Evolutionary conservation across 805 yeast species (phyloP), one percentile per base, ranked within the genome.

Genomic region (Teunomyces funiuensis): DNA sequence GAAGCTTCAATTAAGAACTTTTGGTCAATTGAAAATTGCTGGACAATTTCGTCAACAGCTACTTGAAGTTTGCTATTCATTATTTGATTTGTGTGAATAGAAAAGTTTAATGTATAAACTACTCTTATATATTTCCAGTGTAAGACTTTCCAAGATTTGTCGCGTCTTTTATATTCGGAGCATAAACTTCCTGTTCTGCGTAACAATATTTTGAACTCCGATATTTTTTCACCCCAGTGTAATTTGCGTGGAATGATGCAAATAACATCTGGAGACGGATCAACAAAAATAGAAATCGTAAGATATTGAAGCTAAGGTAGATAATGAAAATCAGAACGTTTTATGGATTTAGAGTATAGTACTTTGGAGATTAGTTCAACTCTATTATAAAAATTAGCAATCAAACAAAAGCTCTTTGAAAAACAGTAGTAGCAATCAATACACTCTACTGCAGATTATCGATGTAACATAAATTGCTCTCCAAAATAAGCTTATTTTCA

Each of bases 1-100:
- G 80, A 78, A 18, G 80, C 80, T 38, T 65, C 60, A 28, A 61
- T 53, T 38, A 79, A 62, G 25, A 65, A 65, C 8, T 71, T 74
- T 41, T 66, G 61, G 26, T 69, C 59, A 8, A 79, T 62, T 1
- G 58, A 55, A 49, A 77, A 78, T 28, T 66, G 67, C 13, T 61
- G 46, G 11, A 63, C 70, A 16, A 78, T 63, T 28, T 63, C 55
- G 20, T 66, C 58, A 28, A 71, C 53, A 6, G 67, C 66, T 11
- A 38, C 28, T 37, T 46, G 40, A 27, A 56, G 42, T 37, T 49
- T 41, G 15, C 44, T 29, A 34, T 49, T 47, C 60, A 54, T 54
- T 6, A 10, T 34, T 22, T 19, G 6, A n/a, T 31, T 15, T 14
- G 25, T 9, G 9, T 22, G 25, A 28, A 13, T 25, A 14, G 14